Base-by-base conservation (phyloP, 169 alveolate species). In the Babesia gibsoni region DNA sequence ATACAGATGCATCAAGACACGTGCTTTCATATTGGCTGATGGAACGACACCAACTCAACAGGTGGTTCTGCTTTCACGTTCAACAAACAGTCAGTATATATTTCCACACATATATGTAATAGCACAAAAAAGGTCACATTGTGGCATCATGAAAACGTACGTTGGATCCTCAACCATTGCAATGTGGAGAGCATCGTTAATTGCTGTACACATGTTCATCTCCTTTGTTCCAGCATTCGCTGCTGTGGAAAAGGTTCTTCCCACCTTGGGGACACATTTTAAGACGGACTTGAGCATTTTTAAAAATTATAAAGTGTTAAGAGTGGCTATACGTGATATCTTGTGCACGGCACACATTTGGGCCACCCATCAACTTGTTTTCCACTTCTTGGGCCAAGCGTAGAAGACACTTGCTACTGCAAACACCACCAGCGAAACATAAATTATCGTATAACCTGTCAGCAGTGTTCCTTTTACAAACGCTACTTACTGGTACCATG, bases 201-300 rank as follows among this genome's bases (percentile, higher is more conserved):
- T 92, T 22, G 99, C 97, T 45, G 92, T 82, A 67, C 94, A 92
- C 89, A 96, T 90, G 83, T 95, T 96, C 96, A 89, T 84, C 80
- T 91, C 73, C 83, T 86, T 84, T 39, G 82, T 41, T 22, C 68
- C 42, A 22, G 77, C 87, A 18, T 41, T 52, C 12, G 82, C 36
- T 29, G 45, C 66, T 9, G 75, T 27, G 20, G 77, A 2, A 46
- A 68, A 67, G 22, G 52, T 23, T 22, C 58, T 36, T n/a, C 63
- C 69, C 8, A 54, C 7, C 41, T 14, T 32, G 22, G 59, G 69
- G 3, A 41, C 3, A 0, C n/a, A 16, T 14, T 22, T 53, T 1
- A 29, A 22, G 37, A 66, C 5, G 0, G 1, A 1, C 1, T 29
- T 36, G 56, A 50, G 14, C 63, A 66, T 66, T 66, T 66, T 37